Conservation (phyloP, 192 early-diverging fungal genomes). For the Linderina pennispora region DNA sequence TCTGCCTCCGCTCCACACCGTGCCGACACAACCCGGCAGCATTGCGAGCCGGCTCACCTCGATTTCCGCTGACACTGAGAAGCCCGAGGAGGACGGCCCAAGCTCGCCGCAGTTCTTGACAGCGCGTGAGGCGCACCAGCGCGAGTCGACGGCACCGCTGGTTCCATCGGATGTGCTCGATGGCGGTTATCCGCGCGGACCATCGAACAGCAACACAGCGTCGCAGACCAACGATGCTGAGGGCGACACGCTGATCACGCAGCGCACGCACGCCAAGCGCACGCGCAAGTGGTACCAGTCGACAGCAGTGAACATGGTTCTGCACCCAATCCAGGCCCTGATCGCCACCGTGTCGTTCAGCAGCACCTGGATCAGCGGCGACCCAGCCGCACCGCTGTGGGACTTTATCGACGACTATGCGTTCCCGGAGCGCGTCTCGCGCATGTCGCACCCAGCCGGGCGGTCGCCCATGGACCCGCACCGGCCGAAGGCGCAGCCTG, state of each 20-base stretch:
- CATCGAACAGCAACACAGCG: neutral
- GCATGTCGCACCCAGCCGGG: slow-evolving; percentile 16
- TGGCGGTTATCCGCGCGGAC: neutral
- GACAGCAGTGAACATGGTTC: neutral
- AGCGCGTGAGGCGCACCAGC: too few species aligned
- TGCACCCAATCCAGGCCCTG: slow-evolving; percentile 16
- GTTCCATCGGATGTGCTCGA: neutral
- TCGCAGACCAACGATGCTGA: neutral
- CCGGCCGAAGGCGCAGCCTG: slow-evolving; percentile 27
- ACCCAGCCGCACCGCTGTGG: slow-evolving; percentile 34
- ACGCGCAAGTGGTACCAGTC: slow-evolving; percentile 1
- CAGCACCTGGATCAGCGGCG: slow-evolving; percentile 18
- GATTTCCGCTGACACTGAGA: too few species aligned
- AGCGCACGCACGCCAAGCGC: neutral
- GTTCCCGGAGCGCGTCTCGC: slow-evolving; percentile 33
- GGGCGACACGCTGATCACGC: slow-evolving; percentile 10
- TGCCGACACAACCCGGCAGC: neutral
- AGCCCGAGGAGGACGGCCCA: neutral
- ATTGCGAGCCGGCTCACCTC: neutral
- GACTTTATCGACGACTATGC: slow-evolving; percentile 40
- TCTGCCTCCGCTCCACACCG: neutral
- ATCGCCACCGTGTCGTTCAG: slow-evolving; percentile 15
- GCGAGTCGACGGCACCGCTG: neutral
- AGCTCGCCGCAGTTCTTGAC: too few species aligned
- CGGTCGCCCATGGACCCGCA: slow-evolving; percentile 10